These are phyloP conservation scores for Salix exigua DNA, from an alignment of 345 rosid genomes.

Conservation along the genomic window DNA sequence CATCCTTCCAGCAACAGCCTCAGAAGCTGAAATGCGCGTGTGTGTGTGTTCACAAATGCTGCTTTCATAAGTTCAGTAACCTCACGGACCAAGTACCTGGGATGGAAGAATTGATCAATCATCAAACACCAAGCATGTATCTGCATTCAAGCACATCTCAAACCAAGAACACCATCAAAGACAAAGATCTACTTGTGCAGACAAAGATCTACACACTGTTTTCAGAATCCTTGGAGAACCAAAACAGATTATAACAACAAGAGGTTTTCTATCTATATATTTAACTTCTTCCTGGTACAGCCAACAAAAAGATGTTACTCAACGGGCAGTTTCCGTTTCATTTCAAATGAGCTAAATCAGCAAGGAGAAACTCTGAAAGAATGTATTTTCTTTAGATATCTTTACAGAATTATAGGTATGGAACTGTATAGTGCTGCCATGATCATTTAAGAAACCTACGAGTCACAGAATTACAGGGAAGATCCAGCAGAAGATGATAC, in stretches of 20 bases:
- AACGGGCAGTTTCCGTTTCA: not conserved
- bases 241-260: not conserved
- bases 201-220: too few species aligned
- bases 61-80: not conserved
- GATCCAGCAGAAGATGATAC: constrained; percentile 1
- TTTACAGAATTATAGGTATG: not conserved
- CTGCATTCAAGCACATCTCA: not conserved
- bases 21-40: not conserved
- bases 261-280: not conserved
- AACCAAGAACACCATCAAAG: not conserved
- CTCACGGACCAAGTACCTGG: not conserved
- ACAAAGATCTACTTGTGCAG: not conserved
- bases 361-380: not conserved
- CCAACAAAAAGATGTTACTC: not conserved
- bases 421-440: constrained; percentile 7
- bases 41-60: not conserved
- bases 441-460: constrained; percentile 11
- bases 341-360: not conserved
- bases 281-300: not conserved
- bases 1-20: not conserved
- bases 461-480: constrained; percentile 20
- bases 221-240: not conserved
- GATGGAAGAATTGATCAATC: not conserved
- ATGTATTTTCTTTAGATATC: constrained; percentile 5
- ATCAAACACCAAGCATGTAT: not conserved